Percentiles rank a stretch among this genome's conserved stretches.
Evolutionary conservation across 208 protist genomes (phyloP).

Genomic region (Porcisia deanei): DNA sequence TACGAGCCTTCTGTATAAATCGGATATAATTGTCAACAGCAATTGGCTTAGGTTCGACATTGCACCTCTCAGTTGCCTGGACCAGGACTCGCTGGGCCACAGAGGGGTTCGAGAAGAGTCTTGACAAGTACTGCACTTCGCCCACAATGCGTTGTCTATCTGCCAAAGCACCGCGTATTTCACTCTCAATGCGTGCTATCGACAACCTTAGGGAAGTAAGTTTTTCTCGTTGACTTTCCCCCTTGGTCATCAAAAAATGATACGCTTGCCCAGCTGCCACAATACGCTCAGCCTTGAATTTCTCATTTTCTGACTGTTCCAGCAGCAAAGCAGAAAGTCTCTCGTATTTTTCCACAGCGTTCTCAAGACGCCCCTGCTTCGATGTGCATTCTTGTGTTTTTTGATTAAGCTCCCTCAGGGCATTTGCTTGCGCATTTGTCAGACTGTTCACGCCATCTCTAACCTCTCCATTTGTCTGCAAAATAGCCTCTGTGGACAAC

Average conservation of each 20-base stretch:
- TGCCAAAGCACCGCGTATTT: neutral
- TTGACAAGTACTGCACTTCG: slow-evolving; percentile 11
- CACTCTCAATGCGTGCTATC: slow-evolving; percentile 7
- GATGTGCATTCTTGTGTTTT: neutral
- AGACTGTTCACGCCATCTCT: neutral
- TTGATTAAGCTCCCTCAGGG: neutral
- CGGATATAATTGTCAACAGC: neutral
- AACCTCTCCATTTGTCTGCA: neutral
- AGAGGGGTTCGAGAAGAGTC: neutral
- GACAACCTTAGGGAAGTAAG: neutral
- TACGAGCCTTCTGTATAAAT: slow-evolving; percentile 16
- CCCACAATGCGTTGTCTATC: slow-evolving; percentile 12
- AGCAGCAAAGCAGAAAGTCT: neutral
- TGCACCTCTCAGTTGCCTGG: neutral
- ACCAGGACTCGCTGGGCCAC: neutral
- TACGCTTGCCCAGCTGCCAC: slow-evolving; percentile 1
- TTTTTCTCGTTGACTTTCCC: neutral
- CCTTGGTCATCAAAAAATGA: neutral
- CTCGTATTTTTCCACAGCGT: neutral
- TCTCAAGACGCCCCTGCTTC: slow-evolving; percentile 2
- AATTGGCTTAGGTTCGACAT: neutral
- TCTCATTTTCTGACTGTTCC: neutral
- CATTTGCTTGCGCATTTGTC: too few relatives aligned
- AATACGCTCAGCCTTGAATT: neutral
- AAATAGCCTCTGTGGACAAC: neutral